phyloP scores from a whole-genome alignment of 441 rosid genomes.

The Mallotus repandus region DNA sequence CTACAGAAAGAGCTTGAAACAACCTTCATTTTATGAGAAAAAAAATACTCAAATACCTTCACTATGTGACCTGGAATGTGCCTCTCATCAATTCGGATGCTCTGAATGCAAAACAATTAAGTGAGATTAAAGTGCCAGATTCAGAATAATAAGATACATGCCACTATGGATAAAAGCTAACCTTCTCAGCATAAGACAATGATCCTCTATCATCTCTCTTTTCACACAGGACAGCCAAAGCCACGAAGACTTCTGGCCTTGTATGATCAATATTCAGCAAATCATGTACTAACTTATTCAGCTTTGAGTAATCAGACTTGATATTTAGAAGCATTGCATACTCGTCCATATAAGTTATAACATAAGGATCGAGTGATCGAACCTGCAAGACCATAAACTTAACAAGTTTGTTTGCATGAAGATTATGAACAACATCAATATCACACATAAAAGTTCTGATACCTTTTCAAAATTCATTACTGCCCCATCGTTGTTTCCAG shows the following conservation, averaged over 20 bases:
- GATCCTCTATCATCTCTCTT: slow-evolving; percentile 84
- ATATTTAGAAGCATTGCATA: slow-evolving; percentile 90
- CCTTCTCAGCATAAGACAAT: slow-evolving; percentile 91
- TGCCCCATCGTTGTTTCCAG: slow-evolving; percentile 91
- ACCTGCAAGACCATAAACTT: slow-evolving; percentile 51
- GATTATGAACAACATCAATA: slow-evolving; percentile 12
- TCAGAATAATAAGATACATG: slow-evolving; percentile 15
- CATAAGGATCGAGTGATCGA: slow-evolving; percentile 85
- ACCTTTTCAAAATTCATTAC: slow-evolving; percentile 92
- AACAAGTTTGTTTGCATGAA: not conserved
- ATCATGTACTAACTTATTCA: slow-evolving; percentile 89
- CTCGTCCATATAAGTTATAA: slow-evolving; percentile 91
- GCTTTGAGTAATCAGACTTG: slow-evolving; percentile 77
- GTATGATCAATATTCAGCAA: slow-evolving; percentile 77
- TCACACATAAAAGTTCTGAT: slow-evolving; percentile 18
- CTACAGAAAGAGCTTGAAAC: slow-evolving; percentile 8
- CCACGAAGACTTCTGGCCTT: slow-evolving; percentile 88
- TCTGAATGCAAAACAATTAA: slow-evolving; percentile 43
- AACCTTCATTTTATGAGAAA: slow-evolving; percentile 20
- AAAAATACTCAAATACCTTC: slow-evolving; percentile 58
- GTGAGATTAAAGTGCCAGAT: slow-evolving; percentile 22
- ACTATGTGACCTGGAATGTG: slow-evolving; percentile 87
- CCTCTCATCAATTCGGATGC: slow-evolving; percentile 87
- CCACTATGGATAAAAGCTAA: slow-evolving; percentile 34
- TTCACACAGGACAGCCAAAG: slow-evolving; percentile 84